These are phyloP conservation scores for Bretschneidera sinensis DNA, from an alignment of 345 rosid species.

Conservation along the genomic window DNA sequence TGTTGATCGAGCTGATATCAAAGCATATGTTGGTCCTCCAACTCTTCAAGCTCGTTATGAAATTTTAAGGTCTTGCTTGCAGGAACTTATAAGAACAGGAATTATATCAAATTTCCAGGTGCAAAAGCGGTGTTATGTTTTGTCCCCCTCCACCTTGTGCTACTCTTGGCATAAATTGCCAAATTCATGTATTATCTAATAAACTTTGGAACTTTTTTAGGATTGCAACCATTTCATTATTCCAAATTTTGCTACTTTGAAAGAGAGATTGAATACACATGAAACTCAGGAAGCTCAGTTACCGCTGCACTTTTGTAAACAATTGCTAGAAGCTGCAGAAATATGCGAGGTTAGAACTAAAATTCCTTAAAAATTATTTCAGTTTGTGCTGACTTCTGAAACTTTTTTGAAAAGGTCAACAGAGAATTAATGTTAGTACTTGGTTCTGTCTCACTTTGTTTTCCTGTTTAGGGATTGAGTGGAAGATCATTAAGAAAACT, in stretches of 20 bases:
- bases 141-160: background rate
- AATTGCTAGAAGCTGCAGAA: conserved; percentile 73
- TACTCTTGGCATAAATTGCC: background rate
- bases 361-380: background rate
- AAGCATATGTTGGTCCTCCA: conserved; percentile 98
- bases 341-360: conserved; percentile 66
- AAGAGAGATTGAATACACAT: conserved; percentile 40
- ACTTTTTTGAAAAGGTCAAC: background rate
- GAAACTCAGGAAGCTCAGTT: conserved; percentile 41
- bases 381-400: background rate
- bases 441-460: background rate
- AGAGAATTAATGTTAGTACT: background rate
- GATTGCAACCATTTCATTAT: conserved; percentile 39
- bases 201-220: conserved; percentile 29
- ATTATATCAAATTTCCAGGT: conserved; percentile 71
- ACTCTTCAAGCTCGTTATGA: conserved; percentile 89
- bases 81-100: conserved; percentile 68
- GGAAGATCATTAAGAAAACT: conserved; percentile 91
- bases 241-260: conserved; percentile 61
- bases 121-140: conserved; percentile 7
- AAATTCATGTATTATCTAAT: conserved; percentile 1
- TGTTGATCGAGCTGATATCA: conserved; percentile 94
- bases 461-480: conserved; percentile 63
- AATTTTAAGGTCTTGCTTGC: conserved; percentile 80
- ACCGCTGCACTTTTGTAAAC: conserved; percentile 34